Percentiles rank a stretch among this genome's conserved stretches.
phyloP scores from a whole-genome alignment of 108 stramenopile genomes.

The Chaetoceros tenuissimus region DNA sequence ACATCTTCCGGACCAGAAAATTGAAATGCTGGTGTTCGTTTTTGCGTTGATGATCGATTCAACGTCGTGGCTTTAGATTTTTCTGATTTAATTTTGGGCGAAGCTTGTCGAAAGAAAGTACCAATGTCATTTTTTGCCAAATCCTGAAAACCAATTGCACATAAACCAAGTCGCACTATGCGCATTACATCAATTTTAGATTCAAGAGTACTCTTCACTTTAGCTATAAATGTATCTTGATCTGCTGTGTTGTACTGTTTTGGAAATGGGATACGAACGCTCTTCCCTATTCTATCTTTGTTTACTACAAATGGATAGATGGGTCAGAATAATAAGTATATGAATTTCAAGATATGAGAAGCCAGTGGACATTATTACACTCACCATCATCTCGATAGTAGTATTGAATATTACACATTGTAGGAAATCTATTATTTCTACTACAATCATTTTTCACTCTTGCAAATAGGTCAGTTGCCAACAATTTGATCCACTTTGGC shows the following conservation, averaged over 20 bases:
- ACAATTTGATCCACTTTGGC: slow-evolving; percentile 52
- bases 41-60: slow-evolving; percentile 2
- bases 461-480: slow-evolving; percentile 59
- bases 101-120: slow-evolving; percentile 17
- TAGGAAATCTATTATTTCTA: slow-evolving; percentile 65
- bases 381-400: slow-evolving; percentile 19
- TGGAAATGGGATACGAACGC: slow-evolving; percentile 13
- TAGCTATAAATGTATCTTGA: slow-evolving; percentile 17
- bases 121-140: too few species aligned
- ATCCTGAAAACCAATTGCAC: too few species aligned
- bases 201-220: slow-evolving; percentile 28
- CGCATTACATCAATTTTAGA: too few species aligned
- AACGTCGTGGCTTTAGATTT: background rate
- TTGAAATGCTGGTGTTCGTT: background rate
- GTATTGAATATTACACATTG: slow-evolving; percentile 57
- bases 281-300: too few species aligned
- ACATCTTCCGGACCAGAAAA: too few species aligned
- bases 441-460: slow-evolving; percentile 54
- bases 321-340: slow-evolving; percentile 9
- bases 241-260: slow-evolving; percentile 20
- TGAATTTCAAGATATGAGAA: slow-evolving; percentile 8
- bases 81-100: slow-evolving; percentile 4
- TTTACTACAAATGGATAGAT: too few species aligned
- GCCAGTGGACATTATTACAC: background rate
- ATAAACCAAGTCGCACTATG: too few species aligned